Evolutionary conservation across 2,329 filamentous ascomycete genomes (phyloP).

Genomic region (Epichloe baconii): DNA sequence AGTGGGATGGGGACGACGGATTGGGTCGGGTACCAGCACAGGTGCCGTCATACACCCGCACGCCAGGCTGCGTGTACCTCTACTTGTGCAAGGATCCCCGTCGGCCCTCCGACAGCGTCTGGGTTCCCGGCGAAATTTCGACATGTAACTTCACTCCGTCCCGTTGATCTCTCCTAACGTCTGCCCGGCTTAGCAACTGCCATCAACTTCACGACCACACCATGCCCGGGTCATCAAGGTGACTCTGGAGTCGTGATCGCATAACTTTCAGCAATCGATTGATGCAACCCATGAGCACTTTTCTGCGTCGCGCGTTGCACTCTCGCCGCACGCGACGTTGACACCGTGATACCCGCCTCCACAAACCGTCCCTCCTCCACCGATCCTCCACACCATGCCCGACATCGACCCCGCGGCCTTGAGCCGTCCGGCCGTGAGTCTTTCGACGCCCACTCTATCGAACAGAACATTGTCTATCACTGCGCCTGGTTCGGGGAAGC

Average conservation of each 20-base stretch:
- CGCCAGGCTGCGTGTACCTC: not conserved
- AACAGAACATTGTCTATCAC: constrained; percentile 44
- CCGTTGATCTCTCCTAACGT: constrained; percentile 15
- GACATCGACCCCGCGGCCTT: constrained; percentile 59
- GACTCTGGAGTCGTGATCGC: constrained; percentile 29
- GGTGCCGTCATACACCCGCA: not conserved
- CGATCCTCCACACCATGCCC: constrained; percentile 35
- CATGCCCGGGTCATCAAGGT: constrained; percentile 32
- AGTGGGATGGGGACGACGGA: constrained; percentile 8
- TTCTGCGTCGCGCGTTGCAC: constrained; percentile 32
- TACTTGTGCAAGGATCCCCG: not conserved
- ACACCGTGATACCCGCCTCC: constrained; percentile 2
- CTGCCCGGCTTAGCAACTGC: constrained; percentile 13
- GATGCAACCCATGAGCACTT: constrained; percentile 30
- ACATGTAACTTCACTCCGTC: constrained; percentile 19
- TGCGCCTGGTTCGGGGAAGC: constrained; percentile 34
- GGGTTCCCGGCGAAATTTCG: constrained; percentile 18
- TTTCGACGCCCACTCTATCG: constrained; percentile 45
- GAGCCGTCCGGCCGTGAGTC: constrained; percentile 45
- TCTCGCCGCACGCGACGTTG: constrained; percentile 32
- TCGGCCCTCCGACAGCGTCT: constrained; percentile 4
- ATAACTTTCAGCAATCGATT: constrained; percentile 21
- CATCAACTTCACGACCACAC: constrained; percentile 28
- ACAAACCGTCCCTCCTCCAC: constrained; percentile 15
- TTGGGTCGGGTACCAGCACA: constrained; percentile 12